phyloP scores from a whole-genome alignment of 2,329 filamentous ascomycete genomes.

The Onygenales sp. region DNA sequence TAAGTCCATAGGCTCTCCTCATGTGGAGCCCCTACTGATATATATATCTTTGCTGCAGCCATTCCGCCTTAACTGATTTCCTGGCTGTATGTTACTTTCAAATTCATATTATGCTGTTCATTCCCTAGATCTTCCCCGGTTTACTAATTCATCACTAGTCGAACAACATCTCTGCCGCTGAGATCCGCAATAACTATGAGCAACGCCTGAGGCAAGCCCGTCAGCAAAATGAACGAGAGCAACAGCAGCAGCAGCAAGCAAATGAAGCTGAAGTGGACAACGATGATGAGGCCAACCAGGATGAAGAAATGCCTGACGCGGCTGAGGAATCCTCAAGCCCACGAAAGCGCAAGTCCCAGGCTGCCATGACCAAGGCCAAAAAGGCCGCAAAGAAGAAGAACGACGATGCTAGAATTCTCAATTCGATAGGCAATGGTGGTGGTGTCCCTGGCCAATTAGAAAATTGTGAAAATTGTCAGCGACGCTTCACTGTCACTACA shows the following conservation, averaged over 20 bases:
- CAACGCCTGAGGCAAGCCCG: constrained; percentile 43
- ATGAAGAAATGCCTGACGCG: constrained; percentile 29
- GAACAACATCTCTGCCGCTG: constrained; percentile 56
- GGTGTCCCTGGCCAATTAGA: constrained; percentile 76
- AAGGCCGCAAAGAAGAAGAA: constrained; percentile 42
- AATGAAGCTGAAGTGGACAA: constrained; percentile 25
- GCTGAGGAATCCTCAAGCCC: constrained; percentile 42
- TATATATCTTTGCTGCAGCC: constrained; percentile 27
- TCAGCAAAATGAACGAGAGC: constrained; percentile 20
- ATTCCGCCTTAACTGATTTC: constrained; percentile 60
- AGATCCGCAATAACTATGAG: constrained; percentile 52
- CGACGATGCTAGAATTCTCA: constrained; percentile 38
- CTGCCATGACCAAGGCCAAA: constrained; percentile 36
- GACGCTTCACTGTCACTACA: constrained; percentile 84
- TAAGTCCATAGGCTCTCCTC: constrained; percentile 18
- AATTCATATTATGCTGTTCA: too few species aligned
- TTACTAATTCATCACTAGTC: constrained; percentile 29
- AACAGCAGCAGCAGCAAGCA: constrained; percentile 17
- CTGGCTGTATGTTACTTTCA: constrained; percentile 43
- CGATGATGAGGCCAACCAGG: constrained; percentile 17
- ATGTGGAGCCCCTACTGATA: constrained; percentile 3
- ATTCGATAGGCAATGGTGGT: constrained; percentile 44
- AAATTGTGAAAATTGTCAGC: constrained; percentile 76
- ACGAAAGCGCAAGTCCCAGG: constrained; percentile 46
- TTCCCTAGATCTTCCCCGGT: background rate